Evolutionary conservation across 805 yeast species (phyloP).

Genomic region (Metschnikowia hibisci): DNA sequence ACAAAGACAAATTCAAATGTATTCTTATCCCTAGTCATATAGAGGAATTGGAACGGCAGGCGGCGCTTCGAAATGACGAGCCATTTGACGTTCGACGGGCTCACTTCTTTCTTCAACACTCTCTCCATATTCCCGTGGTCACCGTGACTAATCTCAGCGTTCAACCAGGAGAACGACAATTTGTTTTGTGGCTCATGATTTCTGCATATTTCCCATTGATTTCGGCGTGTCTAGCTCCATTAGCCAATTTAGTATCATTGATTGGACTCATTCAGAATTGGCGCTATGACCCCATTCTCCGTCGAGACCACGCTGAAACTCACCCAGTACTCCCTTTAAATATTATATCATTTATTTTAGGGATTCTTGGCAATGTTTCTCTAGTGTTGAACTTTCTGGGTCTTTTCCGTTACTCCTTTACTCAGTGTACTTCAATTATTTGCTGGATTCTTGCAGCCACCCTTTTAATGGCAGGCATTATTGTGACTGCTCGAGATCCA

Average conservation of each 20-base stretch:
- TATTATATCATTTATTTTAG: constrained; percentile 58
- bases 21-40: constrained; percentile 10
- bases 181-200: constrained; percentile 57
- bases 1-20: constrained; percentile 15
- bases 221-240: constrained; percentile 76
- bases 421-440: constrained; percentile 58
- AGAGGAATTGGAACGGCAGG: constrained; percentile 4
- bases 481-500: constrained; percentile 27
- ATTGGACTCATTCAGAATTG: constrained; percentile 70
- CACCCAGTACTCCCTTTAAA: constrained; percentile 48
- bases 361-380: constrained; percentile 64
- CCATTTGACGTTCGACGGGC: constrained; percentile 8
- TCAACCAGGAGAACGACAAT: constrained; percentile 36
- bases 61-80: neutral
- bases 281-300: constrained; percentile 38
- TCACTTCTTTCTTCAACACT: constrained; percentile 24
- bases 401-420: constrained; percentile 49
- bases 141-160: constrained; percentile 28
- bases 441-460: constrained; percentile 63
- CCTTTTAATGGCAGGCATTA: constrained; percentile 48
- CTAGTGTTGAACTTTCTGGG: constrained; percentile 66
- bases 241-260: constrained; percentile 69
- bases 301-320: constrained; percentile 24
- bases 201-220: constrained; percentile 71
- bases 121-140: constrained; percentile 31